phyloP scores from a whole-genome alignment of 2,329 filamentous ascomycete species.

The Ceratocystis cubensis region DNA sequence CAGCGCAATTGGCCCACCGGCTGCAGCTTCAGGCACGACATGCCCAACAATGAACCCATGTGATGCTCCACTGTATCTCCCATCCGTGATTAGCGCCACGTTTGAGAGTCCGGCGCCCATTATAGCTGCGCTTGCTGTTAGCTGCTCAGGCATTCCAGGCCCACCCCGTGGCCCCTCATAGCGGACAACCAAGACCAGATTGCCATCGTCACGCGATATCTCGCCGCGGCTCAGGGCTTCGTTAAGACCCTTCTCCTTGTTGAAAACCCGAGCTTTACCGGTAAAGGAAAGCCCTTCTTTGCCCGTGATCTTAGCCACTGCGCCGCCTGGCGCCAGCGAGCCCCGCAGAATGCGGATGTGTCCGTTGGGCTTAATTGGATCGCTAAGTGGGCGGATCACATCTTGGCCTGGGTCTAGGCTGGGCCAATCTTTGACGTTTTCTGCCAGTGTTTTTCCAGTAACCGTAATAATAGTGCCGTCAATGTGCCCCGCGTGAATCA shows the following conservation, averaged over 20 bases:
- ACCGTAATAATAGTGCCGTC: slow-evolving; percentile 70
- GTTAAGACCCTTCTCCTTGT: slow-evolving; percentile 73
- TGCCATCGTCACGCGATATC: slow-evolving; percentile 45
- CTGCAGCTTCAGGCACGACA: slow-evolving; percentile 79
- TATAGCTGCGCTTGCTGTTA: slow-evolving; percentile 76
- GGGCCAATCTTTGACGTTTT: slow-evolving; percentile 68
- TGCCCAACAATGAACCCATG: slow-evolving; percentile 94
- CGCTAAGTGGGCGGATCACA: slow-evolving; percentile 64
- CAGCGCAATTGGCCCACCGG: slow-evolving; percentile 76
- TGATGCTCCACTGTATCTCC: slow-evolving; percentile 73
- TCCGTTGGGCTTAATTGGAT: slow-evolving; percentile 67
- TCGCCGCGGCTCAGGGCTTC: slow-evolving; percentile 59
- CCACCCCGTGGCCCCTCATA: slow-evolving; percentile 92
- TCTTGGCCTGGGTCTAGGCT: slow-evolving; percentile 64
- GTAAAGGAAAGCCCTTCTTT: slow-evolving; percentile 80
- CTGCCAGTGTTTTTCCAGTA: slow-evolving; percentile 69
- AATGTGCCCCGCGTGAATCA: slow-evolving; percentile 62
- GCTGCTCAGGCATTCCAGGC: slow-evolving; percentile 90
- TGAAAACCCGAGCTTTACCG: slow-evolving; percentile 69
- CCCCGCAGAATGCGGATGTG: slow-evolving; percentile 82
- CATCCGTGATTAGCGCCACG: slow-evolving; percentile 83
- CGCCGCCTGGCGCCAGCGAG: slow-evolving; percentile 76
- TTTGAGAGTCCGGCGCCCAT: slow-evolving; percentile 86
- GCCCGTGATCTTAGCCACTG: slow-evolving; percentile 91
- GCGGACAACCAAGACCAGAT: slow-evolving; percentile 77